Base-by-base conservation (phyloP, 1,284 basidiomycete genomes). In the Microbotryomycetes sp. region DNA sequence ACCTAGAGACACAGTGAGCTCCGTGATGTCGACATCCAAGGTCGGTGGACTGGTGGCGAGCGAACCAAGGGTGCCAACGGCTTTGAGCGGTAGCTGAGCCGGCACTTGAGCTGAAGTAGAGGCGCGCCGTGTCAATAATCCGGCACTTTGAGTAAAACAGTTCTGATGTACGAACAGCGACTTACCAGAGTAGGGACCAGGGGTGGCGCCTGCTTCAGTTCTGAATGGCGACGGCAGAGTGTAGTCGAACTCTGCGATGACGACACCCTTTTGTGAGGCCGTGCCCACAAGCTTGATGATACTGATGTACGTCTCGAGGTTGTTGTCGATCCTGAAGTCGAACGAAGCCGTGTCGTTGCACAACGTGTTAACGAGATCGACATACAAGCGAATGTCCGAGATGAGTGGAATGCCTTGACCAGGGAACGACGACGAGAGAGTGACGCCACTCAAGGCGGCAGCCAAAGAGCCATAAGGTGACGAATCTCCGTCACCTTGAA, bases 391-490 rank as follows among this genome's bases (percentile, higher is more conserved):
- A 29, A 81, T 69, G 54, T 80, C 77, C 14, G 77, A 75, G 53
- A 82, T 74, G 54, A 81, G 76, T 3, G 77, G 75, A 0, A 77
- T 76, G 1, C 70, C 72, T 49, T 81, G 72, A n/a, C 81, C 80
- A 66, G 74, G 76, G 60, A 79, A 78, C 82, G 77, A 77, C 2
- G 83, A 80, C 6, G 75, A 70, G 42, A 88, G 74, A n/a, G 76
- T 76, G 30, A 87, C 75, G 36, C 81, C 81, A 25, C 82, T 78
- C 7, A 89, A 77, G 1, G 82, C 86, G 4, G 80, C 79, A 53
- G 79, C 74, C 47, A 89, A 74, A 2, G 85, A 86, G 6, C 72
- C 79, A 72, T 86, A 87, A 1, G 86, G 85, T 12, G 84, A 82
- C 64, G 86, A 85, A 4, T 73, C 68, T 5, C 71, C 59, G 67